A percentile compares a stretch with the other conserved stretches of the same genome.
phyloP scores from a whole-genome alignment of 495 filamentous ascomycete genomes.

The Elaphomyces granulatus region DNA sequence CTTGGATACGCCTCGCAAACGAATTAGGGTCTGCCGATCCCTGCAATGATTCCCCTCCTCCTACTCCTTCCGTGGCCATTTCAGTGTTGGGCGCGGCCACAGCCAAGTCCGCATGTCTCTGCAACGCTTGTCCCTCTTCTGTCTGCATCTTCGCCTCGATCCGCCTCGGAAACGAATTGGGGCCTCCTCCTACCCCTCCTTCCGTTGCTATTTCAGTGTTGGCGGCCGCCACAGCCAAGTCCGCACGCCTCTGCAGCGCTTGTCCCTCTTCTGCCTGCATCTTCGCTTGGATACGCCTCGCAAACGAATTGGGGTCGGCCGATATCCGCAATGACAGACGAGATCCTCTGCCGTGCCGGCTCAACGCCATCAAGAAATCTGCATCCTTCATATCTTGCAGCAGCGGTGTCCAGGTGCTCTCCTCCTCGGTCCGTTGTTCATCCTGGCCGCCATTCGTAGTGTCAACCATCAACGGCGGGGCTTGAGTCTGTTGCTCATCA shows the following conservation, averaged over 20 bases:
- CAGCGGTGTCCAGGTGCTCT: conserved; percentile 14
- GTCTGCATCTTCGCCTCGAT: conserved; percentile 57
- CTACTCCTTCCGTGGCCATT: conserved; percentile 16
- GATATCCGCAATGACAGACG: conserved; percentile 31
- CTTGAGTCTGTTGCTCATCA: neutral
- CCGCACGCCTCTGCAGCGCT: conserved; percentile 39
- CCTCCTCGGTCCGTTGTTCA: conserved; percentile 6
- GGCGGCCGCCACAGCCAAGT: no score
- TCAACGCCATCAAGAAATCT: conserved; percentile 27
- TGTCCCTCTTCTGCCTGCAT: conserved; percentile 61
- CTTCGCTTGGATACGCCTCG: conserved; percentile 45
- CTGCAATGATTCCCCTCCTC: conserved; percentile 29
- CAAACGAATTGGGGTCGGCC: conserved; percentile 32
- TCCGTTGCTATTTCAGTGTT: no score
- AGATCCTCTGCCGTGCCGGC: conserved; percentile 18
- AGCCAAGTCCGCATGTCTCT: conserved; percentile 22
- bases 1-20: conserved; percentile 41
- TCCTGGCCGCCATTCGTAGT: conserved; percentile 23
- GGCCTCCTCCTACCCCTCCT: no score
- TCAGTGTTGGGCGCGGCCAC: no score
- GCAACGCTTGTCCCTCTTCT: conserved; percentile 57
- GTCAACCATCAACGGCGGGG: conserved; percentile 24
- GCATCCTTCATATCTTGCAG: conserved; percentile 22
- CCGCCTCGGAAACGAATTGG: conserved; percentile 36
- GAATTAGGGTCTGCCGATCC: conserved; percentile 30